phyloP scores from a whole-genome alignment of 371 early-diverging fungal genomes.

The Dinochytrium kinnereticum region DNA sequence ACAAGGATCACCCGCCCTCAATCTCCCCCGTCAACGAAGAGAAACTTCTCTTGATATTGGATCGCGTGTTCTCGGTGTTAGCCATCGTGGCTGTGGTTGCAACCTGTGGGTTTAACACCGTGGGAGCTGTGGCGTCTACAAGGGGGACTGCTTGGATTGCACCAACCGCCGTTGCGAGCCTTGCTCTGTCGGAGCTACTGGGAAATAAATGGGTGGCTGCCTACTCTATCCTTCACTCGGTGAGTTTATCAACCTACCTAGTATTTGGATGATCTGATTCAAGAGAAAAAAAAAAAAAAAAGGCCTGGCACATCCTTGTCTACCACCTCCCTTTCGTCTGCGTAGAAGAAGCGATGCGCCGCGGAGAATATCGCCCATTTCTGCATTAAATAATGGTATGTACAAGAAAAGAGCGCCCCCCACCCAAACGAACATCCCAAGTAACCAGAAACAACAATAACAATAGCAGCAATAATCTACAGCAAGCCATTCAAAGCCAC shows the following conservation, averaged over 20 bases:
- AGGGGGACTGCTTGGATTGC: slow-evolving; percentile 13
- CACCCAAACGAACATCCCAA: no score
- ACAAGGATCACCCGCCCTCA: background rate
- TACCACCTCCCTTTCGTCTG: slow-evolving; percentile 11
- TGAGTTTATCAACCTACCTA: background rate
- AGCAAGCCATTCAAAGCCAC: background rate
- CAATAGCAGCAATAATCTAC: background rate
- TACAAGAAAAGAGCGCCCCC: no score
- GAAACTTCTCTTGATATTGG: slow-evolving; percentile 6
- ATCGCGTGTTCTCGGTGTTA: background rate
- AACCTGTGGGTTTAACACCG: slow-evolving; percentile 8
- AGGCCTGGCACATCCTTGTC: slow-evolving; percentile 16
- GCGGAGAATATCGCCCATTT: slow-evolving; percentile 12
- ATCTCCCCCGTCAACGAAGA: slow-evolving; percentile 8
- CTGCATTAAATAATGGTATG: background rate
- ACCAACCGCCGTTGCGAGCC: background rate
- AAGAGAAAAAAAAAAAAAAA: no score
- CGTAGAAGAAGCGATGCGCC: background rate
- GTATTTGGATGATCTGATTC: background rate
- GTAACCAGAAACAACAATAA: background rate
- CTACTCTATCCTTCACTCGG: slow-evolving; percentile 17
- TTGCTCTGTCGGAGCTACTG: background rate
- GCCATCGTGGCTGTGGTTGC: background rate
- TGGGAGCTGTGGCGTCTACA: background rate
- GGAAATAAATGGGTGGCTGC: background rate